phyloP scores from a whole-genome alignment of 306 rosid species.

The Sicyos baderoa region DNA sequence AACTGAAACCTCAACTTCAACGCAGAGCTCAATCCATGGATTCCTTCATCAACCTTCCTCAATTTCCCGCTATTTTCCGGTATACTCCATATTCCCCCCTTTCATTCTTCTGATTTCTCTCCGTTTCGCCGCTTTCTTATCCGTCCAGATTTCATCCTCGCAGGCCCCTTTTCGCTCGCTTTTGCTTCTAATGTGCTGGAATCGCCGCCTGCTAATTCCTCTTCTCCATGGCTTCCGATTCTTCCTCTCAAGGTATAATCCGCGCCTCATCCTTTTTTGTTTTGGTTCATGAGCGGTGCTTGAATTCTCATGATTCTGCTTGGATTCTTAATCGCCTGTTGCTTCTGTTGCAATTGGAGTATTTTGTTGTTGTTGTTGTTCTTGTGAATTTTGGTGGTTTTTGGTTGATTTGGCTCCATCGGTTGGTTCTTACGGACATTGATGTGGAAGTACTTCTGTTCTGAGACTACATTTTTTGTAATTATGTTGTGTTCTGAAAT shows the following conservation, averaged over 20 bases:
- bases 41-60: conserved; percentile 34
- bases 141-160: conserved; percentile 23
- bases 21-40: conserved; percentile 29
- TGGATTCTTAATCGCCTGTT: neutral
- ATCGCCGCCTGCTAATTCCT: conserved; percentile 22
- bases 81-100: conserved; percentile 29
- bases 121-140: neutral
- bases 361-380: neutral
- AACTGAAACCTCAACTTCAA: neutral
- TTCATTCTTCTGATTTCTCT: neutral
- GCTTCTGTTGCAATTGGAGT: neutral
- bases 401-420: neutral
- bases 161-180: conserved; percentile 34
- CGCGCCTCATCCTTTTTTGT: conserved; percentile 9
- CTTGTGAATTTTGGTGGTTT: neutral
- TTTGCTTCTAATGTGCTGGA: conserved; percentile 44
- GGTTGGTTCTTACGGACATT: neutral
- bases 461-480: neutral
- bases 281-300: neutral
- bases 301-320: neutral
- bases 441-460: conserved; percentile 12
- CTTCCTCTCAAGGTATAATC: conserved; percentile 51
- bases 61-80: conserved; percentile 39
- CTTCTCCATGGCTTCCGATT: conserved; percentile 42
- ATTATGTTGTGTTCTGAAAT: neutral